Evolutionary conservation across 495 filamentous ascomycete genomes (phyloP), one percentile per base, ranked within the genome.

Genomic region (Penicillium riverlandense): DNA sequence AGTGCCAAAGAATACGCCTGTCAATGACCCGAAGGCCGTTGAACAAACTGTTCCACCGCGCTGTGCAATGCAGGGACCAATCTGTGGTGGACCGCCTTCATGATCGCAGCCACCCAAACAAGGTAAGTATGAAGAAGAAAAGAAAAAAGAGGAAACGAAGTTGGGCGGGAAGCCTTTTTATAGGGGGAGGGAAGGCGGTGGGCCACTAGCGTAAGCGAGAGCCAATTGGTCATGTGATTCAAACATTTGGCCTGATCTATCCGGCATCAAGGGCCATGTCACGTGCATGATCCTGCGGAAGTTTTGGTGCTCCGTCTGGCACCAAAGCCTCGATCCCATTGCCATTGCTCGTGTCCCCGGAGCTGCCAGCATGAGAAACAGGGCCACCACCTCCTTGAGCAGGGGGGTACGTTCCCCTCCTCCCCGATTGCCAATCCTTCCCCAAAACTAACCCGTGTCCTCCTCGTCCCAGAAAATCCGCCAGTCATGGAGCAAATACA

Each of bases 401-500:
- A 66, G 66, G 50, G 65, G 63, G 38, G 70, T 73, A 69, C 35
- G 65, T 58, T 22, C 6, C 4, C 29, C 41, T 38, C 44, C 53
- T 35, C 29, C 11, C 41, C 22, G 7, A n/a, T 37, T 40, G 28
- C 34, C 32, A 8, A 13, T 12, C 12, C 7, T 42, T 11, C 29
- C 28, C 31, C 35, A 37, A 28, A 43, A 47, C 54, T 54, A 54
- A 56, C 36, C 33, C 12, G 4, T 39, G 12, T 44, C 40, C 32
- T 10, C 9, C 32, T 10, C 9, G 8, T 33, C 15, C 37, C 40
- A 96, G 92, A 92, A 88, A 85, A 58, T 96, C 64, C 85, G 92
- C 48, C 88, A 91, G 76, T 90, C 87, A 76, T 96, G 90, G 94
- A 94, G 88, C 70, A 95, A 95, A 68, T 90, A 88, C 75, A 96